Percentiles rank a stretch among this genome's conserved stretches.
Conservation (phyloP, 768 basidiomycete genomes). For the Boletus vinaceobasis region DNA sequence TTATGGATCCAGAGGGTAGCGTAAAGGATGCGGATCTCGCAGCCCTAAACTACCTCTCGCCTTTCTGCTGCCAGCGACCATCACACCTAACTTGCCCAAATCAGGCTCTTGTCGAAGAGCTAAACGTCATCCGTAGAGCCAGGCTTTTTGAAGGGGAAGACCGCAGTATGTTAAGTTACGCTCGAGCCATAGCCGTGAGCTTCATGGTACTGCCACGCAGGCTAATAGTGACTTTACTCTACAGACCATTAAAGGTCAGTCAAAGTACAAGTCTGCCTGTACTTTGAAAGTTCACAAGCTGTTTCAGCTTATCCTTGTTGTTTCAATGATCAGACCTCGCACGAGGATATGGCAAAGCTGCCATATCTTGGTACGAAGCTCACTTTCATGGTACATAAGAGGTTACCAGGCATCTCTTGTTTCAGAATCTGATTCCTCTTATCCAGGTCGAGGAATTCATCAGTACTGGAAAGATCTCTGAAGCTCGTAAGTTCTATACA, state of each 20-base stretch:
- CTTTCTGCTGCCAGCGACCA: constrained; percentile 58
- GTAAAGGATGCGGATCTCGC: constrained; percentile 14
- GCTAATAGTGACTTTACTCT: not conserved
- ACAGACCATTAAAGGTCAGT: constrained; percentile 48
- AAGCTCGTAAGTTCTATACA: constrained; percentile 42
- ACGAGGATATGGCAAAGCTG: constrained; percentile 39
- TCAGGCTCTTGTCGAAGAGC: constrained; percentile 54
- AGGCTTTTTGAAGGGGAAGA: constrained; percentile 66
- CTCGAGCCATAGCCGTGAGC: constrained; percentile 67
- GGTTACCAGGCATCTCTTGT: not conserved
- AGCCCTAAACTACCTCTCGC: constrained; percentile 29
- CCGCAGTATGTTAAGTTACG: constrained; percentile 67
- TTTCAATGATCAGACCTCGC: constrained; percentile 38
- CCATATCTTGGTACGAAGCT: constrained; percentile 53
- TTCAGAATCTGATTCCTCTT: not conserved
- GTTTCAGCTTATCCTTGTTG: constrained; percentile 45
- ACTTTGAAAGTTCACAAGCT: not conserved
- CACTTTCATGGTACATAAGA: constrained; percentile 41
- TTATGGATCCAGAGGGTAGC: constrained; percentile 22
- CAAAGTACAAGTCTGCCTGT: not conserved
- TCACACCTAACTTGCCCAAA: constrained; percentile 70
- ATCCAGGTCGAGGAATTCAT: constrained; percentile 63
- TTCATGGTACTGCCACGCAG: not conserved
- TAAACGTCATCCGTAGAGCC: constrained; percentile 54
- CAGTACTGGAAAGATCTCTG: constrained; percentile 50